Evolutionary conservation across 2,329 filamentous ascomycete species (phyloP).

Genomic region (Ceratocystis huliohia): DNA sequence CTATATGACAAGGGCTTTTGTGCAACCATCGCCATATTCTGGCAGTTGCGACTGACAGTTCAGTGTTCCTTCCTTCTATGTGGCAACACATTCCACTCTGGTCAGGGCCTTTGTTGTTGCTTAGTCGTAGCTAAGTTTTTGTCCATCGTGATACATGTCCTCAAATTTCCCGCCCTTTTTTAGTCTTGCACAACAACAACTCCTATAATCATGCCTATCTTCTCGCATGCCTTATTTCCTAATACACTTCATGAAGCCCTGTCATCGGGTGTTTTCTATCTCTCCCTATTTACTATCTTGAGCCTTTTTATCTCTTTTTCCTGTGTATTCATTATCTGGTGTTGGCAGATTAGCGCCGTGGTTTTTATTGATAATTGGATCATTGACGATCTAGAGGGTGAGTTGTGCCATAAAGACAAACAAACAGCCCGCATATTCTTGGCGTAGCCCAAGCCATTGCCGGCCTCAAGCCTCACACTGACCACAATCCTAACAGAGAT

Average conservation of each 20-base stretch:
- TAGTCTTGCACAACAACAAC: not conserved
- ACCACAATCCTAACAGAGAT: not conserved
- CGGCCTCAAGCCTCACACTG: too few relatives aligned
- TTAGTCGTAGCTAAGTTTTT: not conserved
- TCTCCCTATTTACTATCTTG: not conserved
- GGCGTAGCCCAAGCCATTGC: not conserved
- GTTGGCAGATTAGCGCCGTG: not conserved
- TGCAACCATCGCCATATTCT: not conserved
- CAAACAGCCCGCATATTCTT: not conserved
- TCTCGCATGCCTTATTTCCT: not conserved
- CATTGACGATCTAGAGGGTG: not conserved
- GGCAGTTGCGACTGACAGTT: not conserved
- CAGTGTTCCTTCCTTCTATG: not conserved
- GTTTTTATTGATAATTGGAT: not conserved
- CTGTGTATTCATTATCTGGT: not conserved
- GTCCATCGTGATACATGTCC: not conserved
- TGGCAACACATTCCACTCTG: not conserved
- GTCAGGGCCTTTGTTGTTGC: not conserved
- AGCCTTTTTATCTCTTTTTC: not conserved
- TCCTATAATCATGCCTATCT: not conserved
- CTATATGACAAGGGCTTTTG: not conserved
- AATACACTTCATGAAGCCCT: not conserved
- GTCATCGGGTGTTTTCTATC: not conserved
- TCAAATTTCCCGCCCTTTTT: not conserved
- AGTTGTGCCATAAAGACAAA: not conserved